phyloP scores from a whole-genome alignment of 768 basidiomycete species.

The Crassisporium funariophilum region DNA sequence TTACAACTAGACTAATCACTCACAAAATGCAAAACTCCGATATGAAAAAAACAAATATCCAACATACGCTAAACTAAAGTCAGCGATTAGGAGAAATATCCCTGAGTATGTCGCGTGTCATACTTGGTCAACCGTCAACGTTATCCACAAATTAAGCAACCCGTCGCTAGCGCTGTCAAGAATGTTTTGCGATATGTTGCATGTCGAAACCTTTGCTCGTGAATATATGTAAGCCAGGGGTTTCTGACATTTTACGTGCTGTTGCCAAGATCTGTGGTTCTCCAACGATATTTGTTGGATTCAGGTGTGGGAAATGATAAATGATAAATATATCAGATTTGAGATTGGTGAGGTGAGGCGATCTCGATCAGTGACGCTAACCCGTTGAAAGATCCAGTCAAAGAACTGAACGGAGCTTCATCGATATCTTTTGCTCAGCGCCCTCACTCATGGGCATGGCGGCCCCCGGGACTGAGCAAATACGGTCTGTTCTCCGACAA shows the following conservation, averaged over 20 bases:
- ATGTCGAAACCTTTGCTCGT: no score
- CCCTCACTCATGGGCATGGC: slow-evolving; percentile 9
- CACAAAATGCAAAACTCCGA: slow-evolving; percentile 14
- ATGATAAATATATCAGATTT: slow-evolving; percentile 5
- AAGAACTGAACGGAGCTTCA: slow-evolving; percentile 31
- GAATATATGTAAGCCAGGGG: no score
- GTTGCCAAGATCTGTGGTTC: no score
- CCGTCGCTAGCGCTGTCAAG: no score
- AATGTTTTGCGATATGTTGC: no score
- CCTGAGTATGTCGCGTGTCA: no score
- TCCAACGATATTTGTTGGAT: no score
- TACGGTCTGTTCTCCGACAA: slow-evolving; percentile 26
- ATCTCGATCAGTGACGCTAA: slow-evolving; percentile 7
- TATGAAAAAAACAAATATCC: slow-evolving; percentile 3
- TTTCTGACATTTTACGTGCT: no score
- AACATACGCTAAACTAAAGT: not conserved
- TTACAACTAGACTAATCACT: slow-evolving; percentile 11
- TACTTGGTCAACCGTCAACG: no score
- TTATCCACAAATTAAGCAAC: no score
- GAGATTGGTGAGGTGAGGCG: slow-evolving; percentile 15
- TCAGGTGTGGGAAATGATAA: not conserved
- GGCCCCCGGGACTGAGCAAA: slow-evolving; percentile 22
- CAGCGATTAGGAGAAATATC: no score
- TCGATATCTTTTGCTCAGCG: slow-evolving; percentile 15
- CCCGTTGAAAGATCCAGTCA: slow-evolving; percentile 34